phyloP scores from a whole-genome alignment of 768 basidiomycete species.

The Kondoa malvinella region DNA sequence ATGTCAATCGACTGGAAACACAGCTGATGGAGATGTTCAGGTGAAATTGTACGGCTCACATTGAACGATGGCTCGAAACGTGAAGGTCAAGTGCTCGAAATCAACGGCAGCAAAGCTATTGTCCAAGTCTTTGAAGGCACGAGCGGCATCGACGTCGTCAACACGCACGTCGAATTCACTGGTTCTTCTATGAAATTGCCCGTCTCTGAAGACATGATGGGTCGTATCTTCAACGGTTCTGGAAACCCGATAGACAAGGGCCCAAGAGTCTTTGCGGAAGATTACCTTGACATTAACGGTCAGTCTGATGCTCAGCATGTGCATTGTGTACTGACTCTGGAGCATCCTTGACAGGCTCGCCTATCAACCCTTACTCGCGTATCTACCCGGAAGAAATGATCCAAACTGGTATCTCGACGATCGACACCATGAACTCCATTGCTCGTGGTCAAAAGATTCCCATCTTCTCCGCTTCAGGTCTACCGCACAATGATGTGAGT shows the following conservation, averaged over 20 bases:
- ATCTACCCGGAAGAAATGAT: conserved; percentile 99
- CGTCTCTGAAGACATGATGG: conserved; percentile 96
- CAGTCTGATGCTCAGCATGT: conserved; percentile 26
- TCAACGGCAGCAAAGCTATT: conserved; percentile 95
- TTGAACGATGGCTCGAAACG: conserved; percentile 87
- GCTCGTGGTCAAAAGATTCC: conserved; percentile 99
- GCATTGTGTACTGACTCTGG: background rate
- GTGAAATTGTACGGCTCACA: conserved; percentile 89
- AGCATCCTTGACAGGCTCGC: conserved; percentile 53
- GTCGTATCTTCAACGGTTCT: conserved; percentile 96
- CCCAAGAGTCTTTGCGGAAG: conserved; percentile 97
- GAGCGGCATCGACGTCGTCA: conserved; percentile 88
- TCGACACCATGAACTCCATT: conserved; percentile 95
- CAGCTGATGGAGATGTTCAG: conserved; percentile 79
- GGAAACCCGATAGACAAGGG: conserved; percentile 97
- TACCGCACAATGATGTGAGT: conserved; percentile 75
- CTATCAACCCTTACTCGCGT: conserved; percentile 92
- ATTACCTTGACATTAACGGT: conserved; percentile 99
- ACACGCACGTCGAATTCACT: conserved; percentile 93
- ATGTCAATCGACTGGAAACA: conserved; percentile 10
- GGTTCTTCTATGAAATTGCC: conserved; percentile 98
- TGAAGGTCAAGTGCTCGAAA: conserved; percentile 93
- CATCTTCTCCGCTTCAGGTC: conserved; percentile 95
- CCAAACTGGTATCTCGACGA: conserved; percentile 97
- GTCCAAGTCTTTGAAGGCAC: conserved; percentile 99